Conservation (phyloP, 139 green algal species). For the Micromonas commoda region DNA sequence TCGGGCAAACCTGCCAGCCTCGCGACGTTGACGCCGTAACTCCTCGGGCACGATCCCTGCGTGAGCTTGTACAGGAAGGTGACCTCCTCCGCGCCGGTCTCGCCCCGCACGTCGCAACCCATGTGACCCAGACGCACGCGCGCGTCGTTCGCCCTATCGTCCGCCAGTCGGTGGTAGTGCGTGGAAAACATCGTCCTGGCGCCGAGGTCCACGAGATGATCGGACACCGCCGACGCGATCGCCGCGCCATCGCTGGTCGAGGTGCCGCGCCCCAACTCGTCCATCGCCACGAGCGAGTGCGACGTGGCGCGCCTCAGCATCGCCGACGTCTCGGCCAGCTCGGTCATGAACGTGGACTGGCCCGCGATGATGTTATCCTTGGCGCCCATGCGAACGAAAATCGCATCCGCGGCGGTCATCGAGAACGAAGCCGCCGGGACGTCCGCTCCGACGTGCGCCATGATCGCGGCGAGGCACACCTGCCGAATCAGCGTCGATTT, state of each 20-base stretch:
- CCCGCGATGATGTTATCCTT: slow-evolving; percentile 82
- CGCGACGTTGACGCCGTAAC: slow-evolving; percentile 92
- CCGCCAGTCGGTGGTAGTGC: slow-evolving; percentile 88
- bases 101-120: slow-evolving; percentile 51
- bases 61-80: slow-evolving; percentile 86
- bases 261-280: slow-evolving; percentile 94
- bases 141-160: slow-evolving; percentile 54
- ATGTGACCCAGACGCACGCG: slow-evolving; percentile 76
- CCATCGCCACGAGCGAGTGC: slow-evolving; percentile 77
- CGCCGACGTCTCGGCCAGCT: slow-evolving; percentile 85
- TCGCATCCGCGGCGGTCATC: slow-evolving; percentile 67
- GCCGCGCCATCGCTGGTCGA: slow-evolving; percentile 90
- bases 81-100: slow-evolving; percentile 42
- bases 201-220: slow-evolving; percentile 55
- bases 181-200: slow-evolving; percentile 92
- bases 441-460: slow-evolving; percentile 70
- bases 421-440: slow-evolving; percentile 73
- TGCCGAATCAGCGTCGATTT: slow-evolving; percentile 91
- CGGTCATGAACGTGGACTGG: slow-evolving; percentile 92
- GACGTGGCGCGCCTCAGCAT: slow-evolving; percentile 60
- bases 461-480: slow-evolving; percentile 36
- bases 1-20: slow-evolving; percentile 80
- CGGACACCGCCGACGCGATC: slow-evolving; percentile 83
- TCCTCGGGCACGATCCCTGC: slow-evolving; percentile 77
- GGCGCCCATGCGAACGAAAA: slow-evolving; percentile 94